Base-by-base conservation (phyloP, 2,329 filamentous ascomycete genomes). In the Fusarium burgessii region DNA sequence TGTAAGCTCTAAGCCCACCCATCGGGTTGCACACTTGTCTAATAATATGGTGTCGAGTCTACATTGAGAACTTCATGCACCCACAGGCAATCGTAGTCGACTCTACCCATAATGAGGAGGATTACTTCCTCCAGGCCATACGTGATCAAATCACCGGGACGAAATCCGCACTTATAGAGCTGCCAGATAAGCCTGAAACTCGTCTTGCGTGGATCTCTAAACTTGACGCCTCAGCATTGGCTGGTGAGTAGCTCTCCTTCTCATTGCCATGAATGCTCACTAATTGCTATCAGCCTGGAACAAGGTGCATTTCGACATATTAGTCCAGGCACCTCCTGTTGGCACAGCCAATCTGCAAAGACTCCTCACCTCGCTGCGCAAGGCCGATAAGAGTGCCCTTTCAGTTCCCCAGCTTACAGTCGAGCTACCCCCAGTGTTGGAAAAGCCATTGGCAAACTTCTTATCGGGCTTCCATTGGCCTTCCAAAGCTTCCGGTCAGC, bases 11-110 rank as follows among this genome's bases (percentile, higher is more conserved):
- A 79, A 38, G 35, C 60, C 12, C 12, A 13, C 23, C 35, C 18
- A 27, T 33, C 38, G 12, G 27, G 20, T 29, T 50, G 51, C 58
- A 40, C 43, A 59, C 27, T 50, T 29, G 18, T 54, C 54, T 74
- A 51, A 73, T 47, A n/a, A 25, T 3, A 25, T 29, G n/a, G 17
- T 15, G 8, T 41, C 18, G 63, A 87, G 86, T 85, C 58, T 91
- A 96, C 73, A 89, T 97, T 43, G 84, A 92, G 62, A 85, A 82
- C 17, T 94, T 91, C 75, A 88, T 97, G 82, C 90, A 92, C 72
- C 94, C 95, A 0, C 92, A 94, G 78, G 93, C 88, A 45, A 82
- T 93, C 20, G 86, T 97, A 32, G 85, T 93, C 32, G 94, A 97
- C 77, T 87, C 88, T 25, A 88, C 89, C 9, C 79, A 78, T 7